Evolutionary conservation across 192 early-diverging fungal species (phyloP).

Genomic region (Nowakowskiella sp.): DNA sequence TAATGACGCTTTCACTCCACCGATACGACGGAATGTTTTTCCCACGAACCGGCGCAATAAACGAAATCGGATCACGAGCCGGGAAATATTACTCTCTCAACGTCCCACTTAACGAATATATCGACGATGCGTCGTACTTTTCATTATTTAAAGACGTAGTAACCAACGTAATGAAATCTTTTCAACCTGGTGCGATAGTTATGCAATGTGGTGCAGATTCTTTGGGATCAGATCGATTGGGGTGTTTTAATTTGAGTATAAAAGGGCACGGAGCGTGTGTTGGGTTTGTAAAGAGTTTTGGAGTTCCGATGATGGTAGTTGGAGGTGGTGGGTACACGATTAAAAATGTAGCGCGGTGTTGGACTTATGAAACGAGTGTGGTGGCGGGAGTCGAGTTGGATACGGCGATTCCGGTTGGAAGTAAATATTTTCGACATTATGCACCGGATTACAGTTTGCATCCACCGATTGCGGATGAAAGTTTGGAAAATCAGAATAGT

Average conservation of each 20-base stretch:
- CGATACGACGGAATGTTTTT: slow-evolving; percentile 93
- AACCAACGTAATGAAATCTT: slow-evolving; percentile 84
- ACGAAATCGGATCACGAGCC: slow-evolving; percentile 78
- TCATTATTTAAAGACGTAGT: slow-evolving; percentile 85
- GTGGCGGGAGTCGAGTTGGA: slow-evolving; percentile 66
- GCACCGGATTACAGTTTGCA: slow-evolving; percentile 84
- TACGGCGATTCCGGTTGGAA: slow-evolving; percentile 66
- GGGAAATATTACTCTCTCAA: slow-evolving; percentile 94
- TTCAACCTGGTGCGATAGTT: slow-evolving; percentile 83
- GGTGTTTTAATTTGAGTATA: slow-evolving; percentile 91
- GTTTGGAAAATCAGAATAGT: slow-evolving; percentile 81
- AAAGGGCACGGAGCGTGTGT: slow-evolving; percentile 91
- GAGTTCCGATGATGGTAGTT: slow-evolving; percentile 83
- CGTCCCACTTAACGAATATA: slow-evolving; percentile 88
- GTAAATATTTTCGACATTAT: slow-evolving; percentile 83
- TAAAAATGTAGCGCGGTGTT: slow-evolving; percentile 83
- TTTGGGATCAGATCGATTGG: slow-evolving; percentile 84
- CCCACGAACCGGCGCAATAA: slow-evolving; percentile 83
- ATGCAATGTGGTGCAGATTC: slow-evolving; percentile 97
- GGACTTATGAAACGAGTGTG: slow-evolving; percentile 91
- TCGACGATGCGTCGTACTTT: slow-evolving; percentile 86
- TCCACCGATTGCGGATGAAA: slow-evolving; percentile 58
- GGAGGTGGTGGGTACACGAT: slow-evolving; percentile 98
- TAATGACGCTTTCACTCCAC: slow-evolving; percentile 95
- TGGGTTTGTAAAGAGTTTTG: slow-evolving; percentile 81